Base-by-base conservation (phyloP, 1,139 yeast species). In the Yamadazyma sp. region DNA sequence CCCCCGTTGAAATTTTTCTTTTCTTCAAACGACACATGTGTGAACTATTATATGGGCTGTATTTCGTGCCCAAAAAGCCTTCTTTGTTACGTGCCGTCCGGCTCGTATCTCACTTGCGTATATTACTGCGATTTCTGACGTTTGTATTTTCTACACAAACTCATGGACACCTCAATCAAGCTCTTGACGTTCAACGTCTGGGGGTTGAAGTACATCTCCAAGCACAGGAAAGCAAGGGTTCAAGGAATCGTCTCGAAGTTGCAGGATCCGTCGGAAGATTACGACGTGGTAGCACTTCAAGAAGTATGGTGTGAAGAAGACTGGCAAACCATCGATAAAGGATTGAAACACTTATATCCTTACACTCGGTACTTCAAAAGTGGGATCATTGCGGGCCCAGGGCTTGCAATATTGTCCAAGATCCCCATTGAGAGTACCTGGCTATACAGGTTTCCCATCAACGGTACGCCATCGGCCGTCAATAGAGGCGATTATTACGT, bases 401-500 rank as follows among this genome's bases (percentile, higher is more conserved):
- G 99, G 0, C 70, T 92, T 37, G 95, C 89, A 0, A 70, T 92
- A 4, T 60, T 94, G 35, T 86, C 96, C 8, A 82, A 86, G 51
- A 77, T 86, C 49, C 97, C 97, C 3, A 88, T 92, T 24, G 80
- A 75, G 36, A 78, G 82, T 22, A 80, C 96, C 0, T 86, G 84
- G 53, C 62, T 92, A 35, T 85, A 86, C 54, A 66, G 96, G 31
- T 92, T 87, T 56, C 95, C 97, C 1, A 77, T 92, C 43, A 92
- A 90, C 60, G 99, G 99, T 1, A 71, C 96, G 35, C 95, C 97
- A 1, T 80, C 90, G 27, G 98, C 98, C 0, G 83, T 94, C 46
- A 85, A 78, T 64, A 67, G 97, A 43, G 99, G 99, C 21, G 99
- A 92, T 59, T 92, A 97, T 96, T 87, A 78, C 49, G 99, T 94